phyloP scores from a whole-genome alignment of 345 rosid species.

The Bretschneidera sinensis region DNA sequence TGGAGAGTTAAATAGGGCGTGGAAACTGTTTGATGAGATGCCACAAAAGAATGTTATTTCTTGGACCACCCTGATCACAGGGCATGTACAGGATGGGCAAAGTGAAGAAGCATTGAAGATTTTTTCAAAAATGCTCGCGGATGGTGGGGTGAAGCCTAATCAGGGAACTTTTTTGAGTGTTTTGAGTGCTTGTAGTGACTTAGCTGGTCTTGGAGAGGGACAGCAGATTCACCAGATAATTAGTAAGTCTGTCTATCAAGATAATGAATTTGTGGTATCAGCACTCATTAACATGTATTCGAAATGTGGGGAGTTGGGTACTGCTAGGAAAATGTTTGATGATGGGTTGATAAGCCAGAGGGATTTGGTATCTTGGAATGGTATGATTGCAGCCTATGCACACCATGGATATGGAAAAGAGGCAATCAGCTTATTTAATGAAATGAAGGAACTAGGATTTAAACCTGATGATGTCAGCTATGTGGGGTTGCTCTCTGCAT shows the following conservation, averaged over 20 bases:
- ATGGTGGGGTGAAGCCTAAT: conserved; percentile 44
- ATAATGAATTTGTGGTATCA: conserved; percentile 39
- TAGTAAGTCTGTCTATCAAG: conserved; percentile 46
- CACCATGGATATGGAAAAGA: conserved; percentile 67
- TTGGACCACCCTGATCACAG: conserved; percentile 77
- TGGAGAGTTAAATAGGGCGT: conserved; percentile 37
- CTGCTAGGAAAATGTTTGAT: conserved; percentile 50
- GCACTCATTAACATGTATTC: conserved; percentile 79
- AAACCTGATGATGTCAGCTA: conserved; percentile 54
- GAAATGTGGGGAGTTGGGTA: conserved; percentile 50
- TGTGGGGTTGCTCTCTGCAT: conserved; percentile 61
- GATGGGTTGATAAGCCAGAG: conserved; percentile 32
- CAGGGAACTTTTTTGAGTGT: conserved; percentile 54
- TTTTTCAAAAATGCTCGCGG: conserved; percentile 48
- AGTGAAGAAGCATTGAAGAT: conserved; percentile 52
- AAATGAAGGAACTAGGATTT: conserved; percentile 47
- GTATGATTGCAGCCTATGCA: conserved; percentile 68
- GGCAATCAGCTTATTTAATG: conserved; percentile 49
- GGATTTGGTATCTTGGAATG: conserved; percentile 65
- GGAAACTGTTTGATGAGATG: conserved; percentile 45
- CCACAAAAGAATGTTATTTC: conserved; percentile 59
- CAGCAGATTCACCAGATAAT: conserved; percentile 63
- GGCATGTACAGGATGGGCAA: conserved; percentile 44
- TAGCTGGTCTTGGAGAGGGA: conserved; percentile 63
- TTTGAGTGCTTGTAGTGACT: conserved; percentile 66